Percentiles rank a stretch among this genome's conserved stretches.
Evolutionary conservation across 495 filamentous ascomycete genomes (phyloP).

Genomic region (Lophium mytilinum): DNA sequence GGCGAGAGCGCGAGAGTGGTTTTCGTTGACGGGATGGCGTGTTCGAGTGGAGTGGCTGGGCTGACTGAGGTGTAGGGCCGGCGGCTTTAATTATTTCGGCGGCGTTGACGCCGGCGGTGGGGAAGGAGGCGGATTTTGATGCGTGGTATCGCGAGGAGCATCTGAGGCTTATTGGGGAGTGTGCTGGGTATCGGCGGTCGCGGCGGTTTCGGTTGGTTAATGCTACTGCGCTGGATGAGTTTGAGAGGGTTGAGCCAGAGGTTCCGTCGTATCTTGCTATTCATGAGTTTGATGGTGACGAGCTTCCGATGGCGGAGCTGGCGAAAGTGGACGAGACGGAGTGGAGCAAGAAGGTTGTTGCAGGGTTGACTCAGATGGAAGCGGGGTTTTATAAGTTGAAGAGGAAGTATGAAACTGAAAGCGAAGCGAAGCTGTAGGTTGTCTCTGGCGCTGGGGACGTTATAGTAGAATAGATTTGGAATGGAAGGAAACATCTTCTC

Average conservation of each 20-base stretch:
- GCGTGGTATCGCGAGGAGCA: conserved; percentile 14
- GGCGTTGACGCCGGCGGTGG: conserved; percentile 1
- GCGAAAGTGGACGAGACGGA: conserved; percentile 5
- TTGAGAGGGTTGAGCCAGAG: conserved; percentile 4
- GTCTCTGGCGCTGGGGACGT: neutral
- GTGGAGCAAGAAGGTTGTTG: conserved; percentile 18
- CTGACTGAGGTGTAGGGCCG: neutral
- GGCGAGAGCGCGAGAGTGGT: no score
- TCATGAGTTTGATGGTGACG: conserved; percentile 20
- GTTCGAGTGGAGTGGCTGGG: neutral
- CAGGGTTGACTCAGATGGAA: conserved; percentile 9
- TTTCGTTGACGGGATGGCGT: no score
- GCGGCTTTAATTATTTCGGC: conserved; percentile 4
- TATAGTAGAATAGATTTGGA: no score
- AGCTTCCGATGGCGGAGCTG: conserved; percentile 7
- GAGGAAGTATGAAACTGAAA: conserved; percentile 13
- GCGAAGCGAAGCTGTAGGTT: neutral
- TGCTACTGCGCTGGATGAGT: conserved; percentile 14
- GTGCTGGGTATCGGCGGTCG: conserved; percentile 3
- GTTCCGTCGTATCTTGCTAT: conserved; percentile 11
- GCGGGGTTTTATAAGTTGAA: conserved; percentile 21
- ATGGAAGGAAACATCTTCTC: no score
- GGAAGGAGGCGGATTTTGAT: conserved; percentile 6
- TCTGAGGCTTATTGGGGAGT: neutral
- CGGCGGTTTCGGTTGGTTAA: conserved; percentile 8